Base-by-base conservation (phyloP, 345 rosid species). In the Ceriops decandra region DNA sequence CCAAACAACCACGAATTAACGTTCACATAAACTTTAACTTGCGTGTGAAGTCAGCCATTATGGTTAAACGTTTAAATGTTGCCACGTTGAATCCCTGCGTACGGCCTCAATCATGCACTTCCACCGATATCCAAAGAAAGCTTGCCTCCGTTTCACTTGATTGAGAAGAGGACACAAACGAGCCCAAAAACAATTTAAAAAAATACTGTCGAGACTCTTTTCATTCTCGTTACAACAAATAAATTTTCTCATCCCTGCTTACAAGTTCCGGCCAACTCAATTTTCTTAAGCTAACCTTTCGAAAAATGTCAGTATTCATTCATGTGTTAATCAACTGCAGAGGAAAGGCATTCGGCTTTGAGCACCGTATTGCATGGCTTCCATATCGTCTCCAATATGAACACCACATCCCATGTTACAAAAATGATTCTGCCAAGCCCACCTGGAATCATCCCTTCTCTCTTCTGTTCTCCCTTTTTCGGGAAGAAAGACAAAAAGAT, bases 381-480 rank as follows among this genome's bases (percentile, higher is more conserved):
- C 52, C 26, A 56, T 56, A 33, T 60, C 69, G 51, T 42, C 30
- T n/a, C 52, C 47, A 42, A 30, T 54, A 33, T 66, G 52, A 57
- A 57, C 63, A 19, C 46, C 32, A 53, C 52, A 24, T 28, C 49
- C 51, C 62, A 1, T 33, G 74, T 70, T 65, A 47, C 65, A 71
- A 71, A 70, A 78, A 60, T 66, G 70, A 13, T 46, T 56, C 53
- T 62, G 36, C 52, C n/a, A 42, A 54, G 22, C 35, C 6, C 46
- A 38, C 5, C 17, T 46, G 68, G 61, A 52, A 52, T 24, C 38
- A 2, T 5, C 36, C 2, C 38, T 33, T 53, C 63, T 46, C 67
- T 13, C 36, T 42, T 2, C 22, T 28, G 24, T 57, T 57, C 60
- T n/a, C 74, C n/a, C 54, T n/a, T 57, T 66, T 26, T 52, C 67